Evolutionary conservation across 768 basidiomycete species (phyloP), one percentile per base, ranked within the genome.

Genomic region (Dioszegia aurantiaca): DNA sequence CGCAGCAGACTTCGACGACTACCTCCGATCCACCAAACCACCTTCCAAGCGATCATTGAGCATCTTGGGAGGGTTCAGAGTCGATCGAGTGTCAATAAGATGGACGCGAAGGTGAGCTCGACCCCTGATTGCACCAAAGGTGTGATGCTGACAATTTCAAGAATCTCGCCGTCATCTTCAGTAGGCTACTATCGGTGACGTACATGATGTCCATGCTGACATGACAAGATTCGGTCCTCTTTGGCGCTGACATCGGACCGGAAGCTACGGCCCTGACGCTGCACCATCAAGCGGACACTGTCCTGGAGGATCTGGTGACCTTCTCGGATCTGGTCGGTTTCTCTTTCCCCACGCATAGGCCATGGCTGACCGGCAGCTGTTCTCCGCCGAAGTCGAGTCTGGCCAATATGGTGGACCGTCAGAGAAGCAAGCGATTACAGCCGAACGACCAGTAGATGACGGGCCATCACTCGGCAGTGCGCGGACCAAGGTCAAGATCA

Each of bases 151-250:
- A 37, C 42, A 14, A 48, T 26, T 23, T 2, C 1, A 28, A 87
- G 80, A 95, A 94, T 70, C 79, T 95, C 23, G 89, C 90, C 2
- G 92, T 95, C 45, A 86, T 92, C 3, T 93, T 94, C 78, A 87
- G 87, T 72, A 33, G 58, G 28, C 48, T 14, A 14, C n/a, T 28
- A 21, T 21, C 12, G 28, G 4, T 31, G 11, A 6, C 17, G 17
- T 10, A 27, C 17, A 27, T 24, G n/a, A 39, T 16, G 21, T 0
- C 39, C 19, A 40, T 30, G 46, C 24, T 51, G 27, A 41, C 49
- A 17, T 11, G 11, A 8, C 30, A 39, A n/a, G 43, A 40, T n/a
- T 27, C 51, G 6, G 51, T 53, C 8, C 33, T 53, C 10, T 53
- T 53, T 27, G 51, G 51, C 19, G 51, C 51, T 16, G 51, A 53